These are phyloP conservation scores for Polyporus tsugae DNA, from an alignment of 1,284 basidiomycete genomes.

Conservation along the genomic window DNA sequence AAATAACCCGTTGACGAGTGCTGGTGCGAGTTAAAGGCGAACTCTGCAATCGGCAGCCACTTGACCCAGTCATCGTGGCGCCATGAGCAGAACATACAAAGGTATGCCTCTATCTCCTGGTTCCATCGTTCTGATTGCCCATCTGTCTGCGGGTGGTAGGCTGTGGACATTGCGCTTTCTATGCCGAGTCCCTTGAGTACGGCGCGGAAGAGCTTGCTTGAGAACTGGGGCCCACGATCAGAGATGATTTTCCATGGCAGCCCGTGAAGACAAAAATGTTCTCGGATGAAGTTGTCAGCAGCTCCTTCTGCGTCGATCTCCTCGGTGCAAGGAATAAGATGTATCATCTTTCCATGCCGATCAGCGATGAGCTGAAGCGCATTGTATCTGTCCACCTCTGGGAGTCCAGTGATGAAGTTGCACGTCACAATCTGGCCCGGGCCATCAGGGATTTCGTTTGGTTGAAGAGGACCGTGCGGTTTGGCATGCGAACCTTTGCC, in stretches of 20 bases:
- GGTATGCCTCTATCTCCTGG: slow-evolving; percentile 39
- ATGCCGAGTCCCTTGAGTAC: slow-evolving; percentile 20
- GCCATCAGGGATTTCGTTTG: slow-evolving; percentile 15
- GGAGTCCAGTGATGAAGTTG: slow-evolving; percentile 51
- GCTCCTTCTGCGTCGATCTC: slow-evolving; percentile 24
- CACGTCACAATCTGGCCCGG: slow-evolving; percentile 36
- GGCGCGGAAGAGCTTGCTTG: slow-evolving; percentile 22
- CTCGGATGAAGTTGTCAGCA: slow-evolving; percentile 13
- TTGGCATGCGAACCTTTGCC: slow-evolving; percentile 39
- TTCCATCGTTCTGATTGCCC: slow-evolving; percentile 44
- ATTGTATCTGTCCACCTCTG: slow-evolving; percentile 39
- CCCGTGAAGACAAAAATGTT: slow-evolving; percentile 33
- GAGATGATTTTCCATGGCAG: slow-evolving; percentile 45
- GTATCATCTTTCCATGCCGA: slow-evolving; percentile 18
- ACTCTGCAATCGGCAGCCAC: slow-evolving; percentile 9
- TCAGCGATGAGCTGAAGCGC: slow-evolving; percentile 33
- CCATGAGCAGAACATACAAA: slow-evolving; percentile 23
- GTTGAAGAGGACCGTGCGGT: slow-evolving; percentile 18
- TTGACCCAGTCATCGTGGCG: slow-evolving; percentile 10
- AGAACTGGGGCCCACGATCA: slow-evolving; percentile 48
- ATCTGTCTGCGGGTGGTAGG: slow-evolving; percentile 43
- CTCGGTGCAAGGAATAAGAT: slow-evolving; percentile 12
- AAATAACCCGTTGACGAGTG: not conserved
- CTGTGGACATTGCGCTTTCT: slow-evolving; percentile 29
- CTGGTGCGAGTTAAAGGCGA: not conserved